Evolutionary conservation across 495 filamentous ascomycete species (phyloP).

Genomic region (Parathielavia hyrcaniae): DNA sequence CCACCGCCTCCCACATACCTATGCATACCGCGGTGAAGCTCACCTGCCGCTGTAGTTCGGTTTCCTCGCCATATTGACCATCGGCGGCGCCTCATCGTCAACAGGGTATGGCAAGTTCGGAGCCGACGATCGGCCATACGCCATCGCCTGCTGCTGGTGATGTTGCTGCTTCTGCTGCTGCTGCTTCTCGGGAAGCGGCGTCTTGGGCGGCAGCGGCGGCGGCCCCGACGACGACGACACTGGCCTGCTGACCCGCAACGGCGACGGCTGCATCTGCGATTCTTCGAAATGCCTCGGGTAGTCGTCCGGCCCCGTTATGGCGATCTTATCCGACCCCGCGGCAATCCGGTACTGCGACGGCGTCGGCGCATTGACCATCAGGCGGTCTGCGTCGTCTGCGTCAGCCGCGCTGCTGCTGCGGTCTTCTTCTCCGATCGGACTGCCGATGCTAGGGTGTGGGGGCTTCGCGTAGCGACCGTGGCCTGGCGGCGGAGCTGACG

Average conservation of each 20-base stretch:
- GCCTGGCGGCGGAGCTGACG: conserved; percentile 31
- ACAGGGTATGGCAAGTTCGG: conserved; percentile 61
- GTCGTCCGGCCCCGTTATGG: conserved; percentile 53
- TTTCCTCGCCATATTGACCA: conserved; percentile 78
- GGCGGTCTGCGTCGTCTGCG: conserved; percentile 38
- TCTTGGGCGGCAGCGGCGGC: conserved; percentile 81
- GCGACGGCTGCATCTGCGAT: conserved; percentile 44
- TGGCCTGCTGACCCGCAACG: conserved; percentile 26
- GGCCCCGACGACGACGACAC: conserved; percentile 40
- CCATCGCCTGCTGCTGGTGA: too few species aligned
- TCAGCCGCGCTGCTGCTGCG: conserved; percentile 16
- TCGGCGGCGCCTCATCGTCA: conserved; percentile 73
- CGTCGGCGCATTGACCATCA: conserved; percentile 48
- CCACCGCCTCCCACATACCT: conserved; percentile 2
- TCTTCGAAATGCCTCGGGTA: conserved; percentile 46
- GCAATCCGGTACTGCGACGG: conserved; percentile 46
- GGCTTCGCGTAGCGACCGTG: conserved; percentile 20
- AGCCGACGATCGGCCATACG: conserved; percentile 19
- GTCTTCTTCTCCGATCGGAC: conserved; percentile 21
- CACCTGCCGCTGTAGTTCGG: conserved; percentile 62
- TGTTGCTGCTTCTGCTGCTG: conserved; percentile 14
- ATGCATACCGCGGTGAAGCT: conserved; percentile 7
- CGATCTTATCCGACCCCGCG: conserved; percentile 54
- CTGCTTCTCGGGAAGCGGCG: conserved; percentile 55
- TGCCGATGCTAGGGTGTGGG: conserved; percentile 23